Conservation (phyloP, 2,329 filamentous ascomycete genomes). For the Ophidiomyces ophidiicola region DNA sequence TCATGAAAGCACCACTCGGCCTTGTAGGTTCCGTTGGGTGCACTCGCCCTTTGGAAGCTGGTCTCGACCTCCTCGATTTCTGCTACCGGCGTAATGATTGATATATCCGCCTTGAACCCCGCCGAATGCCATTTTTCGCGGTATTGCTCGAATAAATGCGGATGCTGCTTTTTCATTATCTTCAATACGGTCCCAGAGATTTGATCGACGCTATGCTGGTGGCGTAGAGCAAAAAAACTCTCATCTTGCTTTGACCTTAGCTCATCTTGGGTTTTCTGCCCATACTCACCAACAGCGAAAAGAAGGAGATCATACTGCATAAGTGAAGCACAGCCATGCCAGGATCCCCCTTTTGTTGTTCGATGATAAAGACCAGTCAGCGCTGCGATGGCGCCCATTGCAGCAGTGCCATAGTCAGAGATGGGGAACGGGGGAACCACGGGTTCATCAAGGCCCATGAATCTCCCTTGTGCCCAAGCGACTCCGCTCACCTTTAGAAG, state of each 20-base stretch:
- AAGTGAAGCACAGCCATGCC: slow-evolving; percentile 51
- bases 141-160: slow-evolving; percentile 41
- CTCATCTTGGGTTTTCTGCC: slow-evolving; percentile 40
- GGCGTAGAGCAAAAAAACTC: slow-evolving; percentile 46
- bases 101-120: slow-evolving; percentile 37
- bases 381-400: slow-evolving; percentile 57
- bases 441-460: slow-evolving; percentile 30
- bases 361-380: slow-evolving; percentile 52
- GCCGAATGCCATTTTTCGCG: slow-evolving; percentile 40
- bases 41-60: slow-evolving; percentile 36
- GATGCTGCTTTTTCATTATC: slow-evolving; percentile 42
- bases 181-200: slow-evolving; percentile 49
- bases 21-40: slow-evolving; percentile 42
- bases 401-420: slow-evolving; percentile 56
- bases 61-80: slow-evolving; percentile 39
- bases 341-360: slow-evolving; percentile 52
- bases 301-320: slow-evolving; percentile 58
- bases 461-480: slow-evolving; percentile 33
- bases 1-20: slow-evolving; percentile 34
- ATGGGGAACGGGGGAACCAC: slow-evolving; percentile 41
- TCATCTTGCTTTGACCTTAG: slow-evolving; percentile 40
- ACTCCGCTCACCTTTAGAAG: slow-evolving; percentile 30
- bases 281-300: slow-evolving; percentile 48
- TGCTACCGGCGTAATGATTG: slow-evolving; percentile 37
- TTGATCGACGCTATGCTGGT: slow-evolving; percentile 53